These are phyloP conservation scores for Hemileia vastatrix DNA, from an alignment of 1,284 basidiomycete genomes.

Conservation along the genomic window DNA sequence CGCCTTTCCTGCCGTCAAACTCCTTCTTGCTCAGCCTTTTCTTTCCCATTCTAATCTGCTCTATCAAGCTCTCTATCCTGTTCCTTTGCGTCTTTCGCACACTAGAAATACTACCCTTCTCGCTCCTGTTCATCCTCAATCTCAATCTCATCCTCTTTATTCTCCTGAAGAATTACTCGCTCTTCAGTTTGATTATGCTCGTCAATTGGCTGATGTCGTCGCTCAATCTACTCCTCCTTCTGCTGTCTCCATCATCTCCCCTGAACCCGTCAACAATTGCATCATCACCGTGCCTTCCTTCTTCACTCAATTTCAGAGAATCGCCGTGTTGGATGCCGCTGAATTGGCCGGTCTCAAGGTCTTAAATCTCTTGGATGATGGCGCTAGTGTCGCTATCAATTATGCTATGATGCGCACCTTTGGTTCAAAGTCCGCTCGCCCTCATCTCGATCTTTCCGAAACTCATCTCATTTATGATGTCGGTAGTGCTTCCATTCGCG, in stretches of 20 bases:
- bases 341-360: slow-evolving; percentile 79
- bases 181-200: slow-evolving; percentile 86
- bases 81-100: too few species aligned
- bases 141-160: slow-evolving; percentile 36
- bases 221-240: slow-evolving; percentile 46
- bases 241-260: slow-evolving; percentile 18
- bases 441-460: slow-evolving; percentile 50
- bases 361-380: slow-evolving; percentile 79
- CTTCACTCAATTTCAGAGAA: slow-evolving; percentile 75
- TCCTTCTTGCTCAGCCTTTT: slow-evolving; percentile 64
- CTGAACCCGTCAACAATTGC: slow-evolving; percentile 67
- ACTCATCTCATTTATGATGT: slow-evolving; percentile 90
- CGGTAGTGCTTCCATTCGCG: slow-evolving; percentile 75
- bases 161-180: slow-evolving; percentile 81
- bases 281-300: slow-evolving; percentile 73
- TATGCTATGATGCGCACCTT: slow-evolving; percentile 93
- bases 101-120: too few species aligned
- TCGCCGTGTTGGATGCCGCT: slow-evolving; percentile 78
- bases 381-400: slow-evolving; percentile 67
- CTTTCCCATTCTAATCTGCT: slow-evolving; percentile 53
- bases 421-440: slow-evolving; percentile 31
- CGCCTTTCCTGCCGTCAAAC: slow-evolving; percentile 76
- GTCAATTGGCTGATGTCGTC: slow-evolving; percentile 69
- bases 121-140: slow-evolving; percentile 5
- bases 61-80: slow-evolving; percentile 55